Percentiles rank a stretch among this genome's conserved stretches.
Evolutionary conservation across 2,329 filamentous ascomycete genomes (phyloP).

Genomic region (Pseudocercospora pini-densiflorae): DNA sequence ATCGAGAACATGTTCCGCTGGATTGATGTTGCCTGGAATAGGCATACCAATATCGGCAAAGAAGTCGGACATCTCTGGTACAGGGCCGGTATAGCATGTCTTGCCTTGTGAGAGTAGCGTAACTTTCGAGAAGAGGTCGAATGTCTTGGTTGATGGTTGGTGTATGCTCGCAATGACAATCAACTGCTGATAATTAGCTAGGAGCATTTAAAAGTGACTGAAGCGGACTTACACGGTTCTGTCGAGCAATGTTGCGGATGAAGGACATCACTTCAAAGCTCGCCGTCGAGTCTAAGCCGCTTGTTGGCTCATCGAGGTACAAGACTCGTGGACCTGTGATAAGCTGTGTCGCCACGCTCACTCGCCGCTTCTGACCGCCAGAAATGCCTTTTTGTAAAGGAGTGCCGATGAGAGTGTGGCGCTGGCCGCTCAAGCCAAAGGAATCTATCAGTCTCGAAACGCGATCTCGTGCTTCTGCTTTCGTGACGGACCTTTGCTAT

Average conservation of each 20-base stretch:
- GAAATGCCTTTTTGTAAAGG: constrained; percentile 79
- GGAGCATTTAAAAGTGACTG: not conserved
- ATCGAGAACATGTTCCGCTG: constrained; percentile 77
- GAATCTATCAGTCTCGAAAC: constrained; percentile 67
- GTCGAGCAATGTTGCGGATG: constrained; percentile 64
- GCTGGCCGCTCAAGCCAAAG: constrained; percentile 72
- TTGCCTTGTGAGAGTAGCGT: constrained; percentile 71
- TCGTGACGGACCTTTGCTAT: constrained; percentile 57
- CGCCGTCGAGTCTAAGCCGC: constrained; percentile 76
- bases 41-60: constrained; percentile 63
- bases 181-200: constrained; percentile 51
- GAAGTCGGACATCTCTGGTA: constrained; percentile 59
- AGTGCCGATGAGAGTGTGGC: constrained; percentile 73
- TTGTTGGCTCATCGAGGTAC: constrained; percentile 82
- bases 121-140: constrained; percentile 76
- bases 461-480: constrained; percentile 60
- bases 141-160: constrained; percentile 77
- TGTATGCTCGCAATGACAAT: constrained; percentile 81
- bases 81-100: constrained; percentile 71
- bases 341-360: constrained; percentile 77
- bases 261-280: constrained; percentile 75
- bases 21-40: constrained; percentile 71
- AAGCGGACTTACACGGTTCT: constrained; percentile 61
- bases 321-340: constrained; percentile 78
- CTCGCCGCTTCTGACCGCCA: constrained; percentile 78